These are phyloP conservation scores for Fomitopsis palustris DNA, from an alignment of 1,284 basidiomycete species.

Conservation along the genomic window DNA sequence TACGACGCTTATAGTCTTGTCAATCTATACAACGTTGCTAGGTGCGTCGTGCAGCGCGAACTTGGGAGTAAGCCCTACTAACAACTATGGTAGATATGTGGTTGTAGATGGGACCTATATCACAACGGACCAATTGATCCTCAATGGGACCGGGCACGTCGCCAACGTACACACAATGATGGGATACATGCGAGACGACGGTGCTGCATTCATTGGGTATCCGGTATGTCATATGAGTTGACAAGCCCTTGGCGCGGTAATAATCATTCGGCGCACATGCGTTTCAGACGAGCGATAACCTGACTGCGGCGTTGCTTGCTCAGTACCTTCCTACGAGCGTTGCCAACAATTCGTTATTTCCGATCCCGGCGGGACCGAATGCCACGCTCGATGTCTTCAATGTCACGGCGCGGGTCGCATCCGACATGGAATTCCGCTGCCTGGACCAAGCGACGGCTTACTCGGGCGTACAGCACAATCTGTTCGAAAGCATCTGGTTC, in stretches of 20 bases:
- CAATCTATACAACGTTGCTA: slow-evolving; percentile 29
- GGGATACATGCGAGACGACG: slow-evolving; percentile 41
- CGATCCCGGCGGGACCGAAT: slow-evolving; percentile 25
- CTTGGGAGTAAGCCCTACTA: neutral
- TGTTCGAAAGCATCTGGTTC: slow-evolving; percentile 32
- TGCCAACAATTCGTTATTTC: slow-evolving; percentile 28
- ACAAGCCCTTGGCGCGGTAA: neutral
- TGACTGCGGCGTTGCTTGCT: slow-evolving; percentile 18
- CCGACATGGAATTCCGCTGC: slow-evolving; percentile 36
- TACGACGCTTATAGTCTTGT: slow-evolving; percentile 31
- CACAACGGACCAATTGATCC: slow-evolving; percentile 32
- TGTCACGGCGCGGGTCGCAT: slow-evolving; percentile 31
- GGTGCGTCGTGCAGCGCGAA: no score
- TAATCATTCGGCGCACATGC: no score
- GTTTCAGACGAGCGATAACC: slow-evolving; percentile 17
- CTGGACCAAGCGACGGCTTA: slow-evolving; percentile 36
- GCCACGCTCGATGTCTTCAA: slow-evolving; percentile 33
- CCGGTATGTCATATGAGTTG: slow-evolving; percentile 15
- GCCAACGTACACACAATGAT: slow-evolving; percentile 44
- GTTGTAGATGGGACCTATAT: slow-evolving; percentile 46
- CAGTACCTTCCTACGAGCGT: slow-evolving; percentile 20
- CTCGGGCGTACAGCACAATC: slow-evolving; percentile 29
- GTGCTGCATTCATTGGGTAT: slow-evolving; percentile 31
- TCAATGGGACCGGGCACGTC: slow-evolving; percentile 34
- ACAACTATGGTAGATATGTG: slow-evolving; percentile 30